Conservation (phyloP, 495 filamentous ascomycete species). For the Recurvomyces mirabilis region DNA sequence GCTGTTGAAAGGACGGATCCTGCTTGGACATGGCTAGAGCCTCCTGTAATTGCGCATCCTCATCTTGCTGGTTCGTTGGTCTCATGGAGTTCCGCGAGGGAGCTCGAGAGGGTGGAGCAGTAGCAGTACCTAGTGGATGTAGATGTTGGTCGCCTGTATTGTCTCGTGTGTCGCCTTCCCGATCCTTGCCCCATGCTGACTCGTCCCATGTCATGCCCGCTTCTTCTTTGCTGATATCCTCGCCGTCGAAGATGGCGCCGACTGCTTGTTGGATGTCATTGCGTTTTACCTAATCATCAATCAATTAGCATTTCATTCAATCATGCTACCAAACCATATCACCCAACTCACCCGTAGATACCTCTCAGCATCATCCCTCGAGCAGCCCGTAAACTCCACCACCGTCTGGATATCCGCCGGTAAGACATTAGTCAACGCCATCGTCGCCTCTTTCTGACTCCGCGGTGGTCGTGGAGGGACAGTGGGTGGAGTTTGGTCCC, state of each 20-base stretch:
- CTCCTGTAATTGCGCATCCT: conserved; percentile 12
- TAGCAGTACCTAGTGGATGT: conserved; percentile 3
- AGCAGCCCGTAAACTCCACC: conserved; percentile 4
- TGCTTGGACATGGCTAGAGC: conserved; percentile 7
- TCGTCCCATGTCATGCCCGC: conserved; percentile 9
- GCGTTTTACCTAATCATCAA: conserved; percentile 2
- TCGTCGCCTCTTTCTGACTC: conserved; percentile 10
- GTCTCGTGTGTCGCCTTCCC: conserved; percentile 2
- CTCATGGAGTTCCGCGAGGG: not conserved
- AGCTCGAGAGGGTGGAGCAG: conserved; percentile 3
- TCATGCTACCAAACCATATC: not conserved
- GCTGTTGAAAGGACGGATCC: conserved; percentile 5
- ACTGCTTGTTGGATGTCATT: conserved; percentile 7
- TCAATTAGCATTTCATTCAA: not conserved
- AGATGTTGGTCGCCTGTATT: conserved; percentile 7
- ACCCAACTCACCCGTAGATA: conserved; percentile 12
- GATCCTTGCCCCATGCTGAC: not conserved
- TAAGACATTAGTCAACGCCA: conserved; percentile 3
- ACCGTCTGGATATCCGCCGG: conserved; percentile 6
- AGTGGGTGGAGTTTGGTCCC: conserved; percentile 2
- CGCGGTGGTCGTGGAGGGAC: conserved; percentile 2
- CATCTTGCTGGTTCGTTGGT: conserved; percentile 7
- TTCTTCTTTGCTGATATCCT: conserved; percentile 6
- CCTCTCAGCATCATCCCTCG: not conserved
- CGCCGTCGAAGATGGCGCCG: conserved; percentile 11